Base-by-base conservation (phyloP, 2,329 filamentous ascomycete genomes). In the Pyricularia grisea region DNA sequence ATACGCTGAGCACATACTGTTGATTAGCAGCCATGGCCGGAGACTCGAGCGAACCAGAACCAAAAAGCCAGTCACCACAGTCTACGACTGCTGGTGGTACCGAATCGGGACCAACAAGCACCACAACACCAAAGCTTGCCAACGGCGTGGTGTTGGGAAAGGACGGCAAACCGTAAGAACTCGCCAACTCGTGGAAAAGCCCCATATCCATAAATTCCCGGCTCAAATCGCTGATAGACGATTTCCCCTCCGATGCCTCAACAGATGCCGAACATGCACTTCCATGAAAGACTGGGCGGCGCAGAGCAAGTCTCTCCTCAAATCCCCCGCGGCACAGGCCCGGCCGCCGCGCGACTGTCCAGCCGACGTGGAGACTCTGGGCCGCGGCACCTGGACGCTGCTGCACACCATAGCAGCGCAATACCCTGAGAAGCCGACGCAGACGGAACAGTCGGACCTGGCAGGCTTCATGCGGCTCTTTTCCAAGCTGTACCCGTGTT, bases 401-500 rank as follows among this genome's bases (percentile, higher is more conserved):
- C 87, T 99, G 1, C 95, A 99, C 82, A 90, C 91, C 10, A 92
- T 99, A 72, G 92, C 94, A 17, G 95, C 94, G 0, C 88, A 88
- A 17, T 99, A 98, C 78, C 95, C 95, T 0, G 82, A 85, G 9
- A 79, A 77, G 9, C 93, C 95, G 0, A 87, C 89, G 0, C 78
- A 82, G 0, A 78, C 82, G 11, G 87, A 97, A 74, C 93, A 97
- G 77, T 81, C 82, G 33, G 91, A 97, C 74, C 90, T 96, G 73
- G 83, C 84, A 69, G 84, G 87, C 67, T 98, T 99, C 80, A 84
- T 99, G 74, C 81, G 83, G 28, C 83, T 93, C 2, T 97, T 99
- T 78, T 89, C 92, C 30, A 91, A 90, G 73, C 80, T 98, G 25
- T 99, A 99, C 76, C 95, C 95, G 4, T 99, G 95, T 82, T 97